Conservation (phyloP, 2,329 filamentous ascomycete species). For the Biscogniauxia marginata region DNA sequence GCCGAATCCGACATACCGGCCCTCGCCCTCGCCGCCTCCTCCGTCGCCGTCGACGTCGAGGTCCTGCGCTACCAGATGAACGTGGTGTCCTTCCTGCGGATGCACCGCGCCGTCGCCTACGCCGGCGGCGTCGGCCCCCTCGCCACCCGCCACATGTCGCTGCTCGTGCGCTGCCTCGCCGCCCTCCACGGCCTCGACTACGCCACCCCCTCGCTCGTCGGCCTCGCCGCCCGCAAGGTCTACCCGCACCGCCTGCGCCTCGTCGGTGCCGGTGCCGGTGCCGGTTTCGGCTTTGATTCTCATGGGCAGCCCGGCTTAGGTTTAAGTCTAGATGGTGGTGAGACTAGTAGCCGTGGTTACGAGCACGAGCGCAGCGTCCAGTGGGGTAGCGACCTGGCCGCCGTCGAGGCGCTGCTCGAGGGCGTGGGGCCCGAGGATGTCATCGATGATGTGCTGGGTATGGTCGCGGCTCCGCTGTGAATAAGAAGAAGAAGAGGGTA, state of each 20-base stretch:
- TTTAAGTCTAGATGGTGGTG: slow-evolving; percentile 42
- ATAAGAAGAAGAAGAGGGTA: neutral
- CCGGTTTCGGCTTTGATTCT: no score
- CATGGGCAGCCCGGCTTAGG: no score
- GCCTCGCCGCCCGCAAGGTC: slow-evolving; percentile 79
- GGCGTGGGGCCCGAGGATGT: slow-evolving; percentile 60
- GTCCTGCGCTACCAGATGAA: slow-evolving; percentile 84
- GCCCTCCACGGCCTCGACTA: slow-evolving; percentile 78
- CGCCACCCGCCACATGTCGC: slow-evolving; percentile 75
- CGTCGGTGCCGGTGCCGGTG: no score
- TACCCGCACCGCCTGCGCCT: slow-evolving; percentile 83
- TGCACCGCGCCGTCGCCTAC: slow-evolving; percentile 74
- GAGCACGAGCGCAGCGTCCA: slow-evolving; percentile 83
- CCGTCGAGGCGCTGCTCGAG: slow-evolving; percentile 66
- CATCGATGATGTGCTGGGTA: slow-evolving; percentile 61
- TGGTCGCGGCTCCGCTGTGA: slow-evolving; percentile 55
- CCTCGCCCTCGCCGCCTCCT: slow-evolving; percentile 56
- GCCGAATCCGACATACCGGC: slow-evolving; percentile 52
- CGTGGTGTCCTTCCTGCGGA: slow-evolving; percentile 79
- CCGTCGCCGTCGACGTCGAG: slow-evolving; percentile 69
- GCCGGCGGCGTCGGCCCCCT: slow-evolving; percentile 71
- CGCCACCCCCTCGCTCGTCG: slow-evolving; percentile 80
- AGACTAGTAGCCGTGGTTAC: no score
- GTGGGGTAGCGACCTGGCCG: slow-evolving; percentile 79
- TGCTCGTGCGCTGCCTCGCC: slow-evolving; percentile 70